These are phyloP conservation scores for Cercophora newfieldiana DNA, from an alignment of 495 filamentous ascomycete genomes.

Conservation along the genomic window DNA sequence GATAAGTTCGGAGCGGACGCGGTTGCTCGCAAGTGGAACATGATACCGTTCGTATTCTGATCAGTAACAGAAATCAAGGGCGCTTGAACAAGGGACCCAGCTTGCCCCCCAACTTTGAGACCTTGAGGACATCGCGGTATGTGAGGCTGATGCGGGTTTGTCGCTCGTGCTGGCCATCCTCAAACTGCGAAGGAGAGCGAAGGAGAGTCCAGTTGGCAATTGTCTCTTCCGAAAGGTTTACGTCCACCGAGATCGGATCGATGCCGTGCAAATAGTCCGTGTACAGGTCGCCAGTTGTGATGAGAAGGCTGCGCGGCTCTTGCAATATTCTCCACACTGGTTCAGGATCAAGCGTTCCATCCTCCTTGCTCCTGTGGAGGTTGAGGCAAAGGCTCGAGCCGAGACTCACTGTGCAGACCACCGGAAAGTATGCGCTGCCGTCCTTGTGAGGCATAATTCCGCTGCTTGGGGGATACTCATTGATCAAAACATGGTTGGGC, in stretches of 20 bases:
- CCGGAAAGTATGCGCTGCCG: constrained; percentile 78
- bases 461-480: constrained; percentile 84
- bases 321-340: constrained; percentile 74
- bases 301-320: constrained; percentile 78
- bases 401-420: constrained; percentile 88
- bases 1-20: constrained; percentile 71
- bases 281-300: constrained; percentile 70
- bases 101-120: constrained; percentile 71
- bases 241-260: constrained; percentile 59
- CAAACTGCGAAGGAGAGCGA: constrained; percentile 58
- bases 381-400: constrained; percentile 77
- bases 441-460: constrained; percentile 98
- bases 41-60: constrained; percentile 80
- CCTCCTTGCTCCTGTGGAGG: constrained; percentile 65
- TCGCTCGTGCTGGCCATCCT: constrained; percentile 59
- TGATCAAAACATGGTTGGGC: constrained; percentile 92
- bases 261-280: constrained; percentile 77
- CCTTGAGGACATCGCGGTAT: constrained; percentile 88
- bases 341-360: constrained; percentile 44
- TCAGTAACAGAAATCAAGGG: background rate
- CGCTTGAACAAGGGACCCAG: constrained; percentile 58
- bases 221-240: constrained; percentile 57
- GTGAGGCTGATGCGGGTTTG: constrained; percentile 80
- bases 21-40: constrained; percentile 69
- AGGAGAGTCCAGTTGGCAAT: constrained; percentile 85